Conservation (phyloP, 2,329 filamentous ascomycete species). For the Sclerotinia spermophila region DNA sequence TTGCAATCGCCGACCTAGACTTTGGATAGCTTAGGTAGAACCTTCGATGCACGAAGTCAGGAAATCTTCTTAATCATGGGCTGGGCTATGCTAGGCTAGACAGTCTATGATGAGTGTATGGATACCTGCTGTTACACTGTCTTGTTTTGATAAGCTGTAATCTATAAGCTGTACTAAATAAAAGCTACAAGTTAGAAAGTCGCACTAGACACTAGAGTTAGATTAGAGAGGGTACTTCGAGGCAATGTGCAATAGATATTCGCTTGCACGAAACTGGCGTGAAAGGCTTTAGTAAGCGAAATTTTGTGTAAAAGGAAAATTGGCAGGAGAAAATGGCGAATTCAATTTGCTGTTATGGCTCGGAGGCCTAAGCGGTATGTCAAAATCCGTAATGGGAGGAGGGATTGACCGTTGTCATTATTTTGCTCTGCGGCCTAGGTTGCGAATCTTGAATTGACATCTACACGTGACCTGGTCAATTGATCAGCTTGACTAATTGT, state of each 20-base stretch:
- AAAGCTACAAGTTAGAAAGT: neutral
- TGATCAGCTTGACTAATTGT: too few relatives aligned
- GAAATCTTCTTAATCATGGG: neutral
- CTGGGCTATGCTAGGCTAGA: neutral
- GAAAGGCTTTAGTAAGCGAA: too few relatives aligned
- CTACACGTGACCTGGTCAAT: too few relatives aligned
- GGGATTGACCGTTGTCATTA: too few relatives aligned
- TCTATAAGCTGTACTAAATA: neutral
- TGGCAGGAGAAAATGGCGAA: too few relatives aligned
- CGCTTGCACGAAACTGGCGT: neutral
- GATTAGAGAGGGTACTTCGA: neutral
- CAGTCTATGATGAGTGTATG: neutral
- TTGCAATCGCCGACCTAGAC: neutral
- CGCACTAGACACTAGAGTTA: neutral
- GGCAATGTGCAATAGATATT: neutral
- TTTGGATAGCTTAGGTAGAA: neutral
- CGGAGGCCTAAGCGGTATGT: too few relatives aligned
- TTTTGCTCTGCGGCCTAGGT: too few relatives aligned
- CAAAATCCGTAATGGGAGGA: too few relatives aligned
- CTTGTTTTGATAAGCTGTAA: neutral
- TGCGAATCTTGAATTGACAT: too few relatives aligned
- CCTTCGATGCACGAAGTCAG: neutral
- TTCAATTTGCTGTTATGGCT: too few relatives aligned
- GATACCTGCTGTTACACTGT: neutral
- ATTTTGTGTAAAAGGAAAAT: too few relatives aligned